A percentile compares a stretch with the other conserved stretches of the same genome.
These are phyloP conservation scores for Withania somnifera DNA, from an alignment of 305 asterid species.

Conservation along the genomic window DNA sequence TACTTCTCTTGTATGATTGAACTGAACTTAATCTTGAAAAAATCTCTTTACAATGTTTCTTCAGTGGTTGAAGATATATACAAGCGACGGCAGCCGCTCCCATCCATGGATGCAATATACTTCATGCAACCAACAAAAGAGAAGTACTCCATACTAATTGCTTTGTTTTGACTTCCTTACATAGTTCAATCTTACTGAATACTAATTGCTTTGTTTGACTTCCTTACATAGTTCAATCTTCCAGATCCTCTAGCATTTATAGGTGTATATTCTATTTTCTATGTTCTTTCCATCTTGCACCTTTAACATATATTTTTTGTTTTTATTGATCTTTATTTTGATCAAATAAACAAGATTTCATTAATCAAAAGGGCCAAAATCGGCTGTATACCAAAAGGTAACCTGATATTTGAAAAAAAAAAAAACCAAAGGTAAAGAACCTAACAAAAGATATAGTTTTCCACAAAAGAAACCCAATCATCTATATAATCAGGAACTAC, in stretches of 20 bases:
- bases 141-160: conserved; percentile 40
- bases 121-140: conserved; percentile 96
- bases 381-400: background rate
- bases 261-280: background rate
- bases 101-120: conserved; percentile 96
- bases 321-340: background rate
- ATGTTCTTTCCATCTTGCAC: background rate
- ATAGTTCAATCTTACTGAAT: background rate
- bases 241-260: background rate
- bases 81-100: conserved; percentile 91
- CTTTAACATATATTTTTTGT: background rate
- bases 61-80: conserved; percentile 99
- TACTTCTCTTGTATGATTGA: background rate
- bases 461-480: background rate
- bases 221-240: background rate
- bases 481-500: background rate
- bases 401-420: too few species aligned
- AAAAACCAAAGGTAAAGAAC: background rate
- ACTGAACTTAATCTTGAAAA: conserved; percentile 3
- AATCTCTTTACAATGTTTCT: conserved; percentile 21
- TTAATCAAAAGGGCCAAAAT: background rate
- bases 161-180: conserved; percentile 9
- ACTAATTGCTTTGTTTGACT: conserved; percentile 9
- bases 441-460: background rate
- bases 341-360: background rate